Conservation (phyloP, 2,329 filamentous ascomycete genomes). For the Pseudogymnoascus sp. region DNA sequence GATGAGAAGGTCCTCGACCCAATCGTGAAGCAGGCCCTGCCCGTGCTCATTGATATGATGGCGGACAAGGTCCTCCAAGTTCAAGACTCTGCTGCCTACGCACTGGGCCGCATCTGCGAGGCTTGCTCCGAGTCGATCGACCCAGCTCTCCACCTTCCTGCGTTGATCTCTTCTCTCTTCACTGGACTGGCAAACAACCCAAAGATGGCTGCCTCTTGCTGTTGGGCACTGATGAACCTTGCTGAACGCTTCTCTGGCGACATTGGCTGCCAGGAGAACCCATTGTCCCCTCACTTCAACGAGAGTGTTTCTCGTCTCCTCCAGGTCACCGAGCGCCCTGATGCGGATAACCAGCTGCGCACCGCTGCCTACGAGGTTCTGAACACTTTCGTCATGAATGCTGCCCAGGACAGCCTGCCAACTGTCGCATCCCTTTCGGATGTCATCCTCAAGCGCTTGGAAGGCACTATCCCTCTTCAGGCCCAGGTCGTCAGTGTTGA, state of each 20-base stretch:
- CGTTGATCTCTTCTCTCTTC: constrained; percentile 82
- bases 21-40: constrained; percentile 89
- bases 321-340: constrained; percentile 71
- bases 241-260: constrained; percentile 93
- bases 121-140: constrained; percentile 88
- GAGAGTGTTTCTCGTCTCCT: constrained; percentile 81
- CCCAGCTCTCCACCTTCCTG: constrained; percentile 69
- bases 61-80: constrained; percentile 83
- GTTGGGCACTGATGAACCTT: constrained; percentile 97
- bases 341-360: constrained; percentile 79
- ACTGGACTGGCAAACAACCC: constrained; percentile 80
- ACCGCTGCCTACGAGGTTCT: constrained; percentile 97
- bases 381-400: constrained; percentile 86
- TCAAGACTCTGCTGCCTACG: constrained; percentile 91
- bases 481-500: constrained; percentile 93
- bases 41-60: constrained; percentile 85
- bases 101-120: constrained; percentile 92
- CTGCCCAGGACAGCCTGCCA: constrained; percentile 75
- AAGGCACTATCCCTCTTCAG: constrained; percentile 83
- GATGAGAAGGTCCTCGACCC: constrained; percentile 88
- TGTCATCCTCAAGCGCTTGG: constrained; percentile 82
- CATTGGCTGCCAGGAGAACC: constrained; percentile 65
- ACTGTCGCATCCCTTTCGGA: constrained; percentile 76
- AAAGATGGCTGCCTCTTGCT: constrained; percentile 97
- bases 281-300: constrained; percentile 86